A percentile compares a stretch with the other conserved stretches of the same genome.
phyloP scores from a whole-genome alignment of 179 eudicot species.

The Vitellaria paradoxa region DNA sequence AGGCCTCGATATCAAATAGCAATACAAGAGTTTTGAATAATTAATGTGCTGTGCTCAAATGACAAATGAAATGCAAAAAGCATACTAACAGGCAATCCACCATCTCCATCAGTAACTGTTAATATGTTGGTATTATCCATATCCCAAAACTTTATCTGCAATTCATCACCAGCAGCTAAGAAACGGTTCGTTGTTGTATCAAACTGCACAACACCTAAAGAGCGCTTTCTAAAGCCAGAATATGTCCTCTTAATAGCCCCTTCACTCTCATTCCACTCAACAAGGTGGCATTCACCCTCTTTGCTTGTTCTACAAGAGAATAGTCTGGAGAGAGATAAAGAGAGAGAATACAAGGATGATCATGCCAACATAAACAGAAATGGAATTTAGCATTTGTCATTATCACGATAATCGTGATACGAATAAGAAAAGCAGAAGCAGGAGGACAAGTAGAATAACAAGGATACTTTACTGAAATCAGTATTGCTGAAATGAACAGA shows the following conservation, averaged over 20 bases:
- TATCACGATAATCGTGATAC: too few relatives aligned
- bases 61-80: not conserved
- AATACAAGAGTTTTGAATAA: not conserved
- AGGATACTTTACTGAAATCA: too few relatives aligned
- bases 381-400: too few relatives aligned
- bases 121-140: slow-evolving; percentile 61
- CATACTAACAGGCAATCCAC: slow-evolving; percentile 59
- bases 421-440: too few relatives aligned
- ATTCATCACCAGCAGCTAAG: slow-evolving; percentile 81
- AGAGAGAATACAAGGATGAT: not conserved
- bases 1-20: not conserved
- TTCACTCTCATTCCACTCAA: slow-evolving; percentile 89
- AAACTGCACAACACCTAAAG: slow-evolving; percentile 71
- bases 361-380: too few relatives aligned
- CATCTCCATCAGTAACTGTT: slow-evolving; percentile 57
- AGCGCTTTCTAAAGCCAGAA: slow-evolving; percentile 65
- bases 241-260: slow-evolving; percentile 67
- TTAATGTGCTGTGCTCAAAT: not conserved
- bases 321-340: slow-evolving; percentile 29
- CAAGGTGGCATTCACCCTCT: slow-evolving; percentile 79
- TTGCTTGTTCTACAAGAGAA: slow-evolving; percentile 83
- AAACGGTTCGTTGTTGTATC: slow-evolving; percentile 70
- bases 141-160: slow-evolving; percentile 70
- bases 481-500: too few relatives aligned
- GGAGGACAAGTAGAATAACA: too few relatives aligned